Evolutionary conservation across 148 eudicot species (phyloP).

Genomic region (Chenopodium suecicum): DNA sequence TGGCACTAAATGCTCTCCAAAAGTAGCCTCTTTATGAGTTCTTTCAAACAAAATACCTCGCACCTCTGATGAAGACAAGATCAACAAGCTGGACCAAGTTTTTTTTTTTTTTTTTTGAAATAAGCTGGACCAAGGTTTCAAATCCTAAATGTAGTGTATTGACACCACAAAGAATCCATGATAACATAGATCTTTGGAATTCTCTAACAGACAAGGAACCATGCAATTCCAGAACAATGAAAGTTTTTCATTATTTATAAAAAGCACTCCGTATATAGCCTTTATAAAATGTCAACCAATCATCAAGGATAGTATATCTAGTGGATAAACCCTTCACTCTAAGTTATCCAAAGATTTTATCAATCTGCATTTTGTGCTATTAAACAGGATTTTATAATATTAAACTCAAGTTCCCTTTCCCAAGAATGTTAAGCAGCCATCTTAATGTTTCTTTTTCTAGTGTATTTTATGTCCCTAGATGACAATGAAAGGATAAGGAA

Average conservation of each 20-base stretch:
- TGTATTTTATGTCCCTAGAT: no score
- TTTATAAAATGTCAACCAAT: not conserved
- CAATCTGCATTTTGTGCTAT: not conserved
- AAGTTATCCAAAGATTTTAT: not conserved
- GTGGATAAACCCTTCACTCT: not conserved
- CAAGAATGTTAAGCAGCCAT: not conserved
- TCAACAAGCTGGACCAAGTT: not conserved
- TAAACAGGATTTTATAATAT: not conserved
- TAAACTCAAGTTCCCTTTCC: not conserved
- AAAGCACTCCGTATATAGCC: not conserved
- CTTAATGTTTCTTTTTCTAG: no score
- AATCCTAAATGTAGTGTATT: not conserved
- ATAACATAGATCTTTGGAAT: not conserved
- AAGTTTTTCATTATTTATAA: not conserved
- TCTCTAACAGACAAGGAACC: not conserved
- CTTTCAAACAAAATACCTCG: not conserved
- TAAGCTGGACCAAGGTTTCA: not conserved
- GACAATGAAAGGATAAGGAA: no score
- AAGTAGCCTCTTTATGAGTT: not conserved
- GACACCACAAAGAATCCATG: not conserved
- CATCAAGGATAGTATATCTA: no score
- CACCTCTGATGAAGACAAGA: not conserved
- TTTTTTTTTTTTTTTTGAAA: no score
- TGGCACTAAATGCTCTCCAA: not conserved
- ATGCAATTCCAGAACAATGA: not conserved